phyloP scores from a whole-genome alignment of 202 grass and related monocot genomes.

The Tripidium arundinaceum region DNA sequence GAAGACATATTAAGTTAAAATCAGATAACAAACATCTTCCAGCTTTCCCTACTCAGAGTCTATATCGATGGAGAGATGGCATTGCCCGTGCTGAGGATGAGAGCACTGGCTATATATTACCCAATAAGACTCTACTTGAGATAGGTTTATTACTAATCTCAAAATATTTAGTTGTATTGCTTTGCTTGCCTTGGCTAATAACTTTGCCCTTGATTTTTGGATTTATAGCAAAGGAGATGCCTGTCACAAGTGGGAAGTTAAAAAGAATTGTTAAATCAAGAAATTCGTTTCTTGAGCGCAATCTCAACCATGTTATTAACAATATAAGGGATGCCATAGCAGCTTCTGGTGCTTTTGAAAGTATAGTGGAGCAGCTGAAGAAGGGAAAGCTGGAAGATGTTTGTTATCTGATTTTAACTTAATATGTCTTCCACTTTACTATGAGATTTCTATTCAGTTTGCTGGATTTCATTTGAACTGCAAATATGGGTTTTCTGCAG shows the following conservation, averaged over 20 bases:
- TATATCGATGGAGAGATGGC: constrained; percentile 87
- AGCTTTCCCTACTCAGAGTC: constrained; percentile 54
- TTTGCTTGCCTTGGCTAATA: constrained; percentile 37
- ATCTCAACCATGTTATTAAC: constrained; percentile 48
- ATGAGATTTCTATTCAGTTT: neutral
- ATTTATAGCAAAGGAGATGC: constrained; percentile 84
- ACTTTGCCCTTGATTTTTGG: constrained; percentile 22
- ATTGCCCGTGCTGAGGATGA: constrained; percentile 82
- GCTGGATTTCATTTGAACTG: constrained; percentile 6
- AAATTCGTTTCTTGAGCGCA: constrained; percentile 56
- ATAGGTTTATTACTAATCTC: constrained; percentile 56
- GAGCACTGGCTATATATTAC: constrained; percentile 97
- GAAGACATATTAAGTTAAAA: constrained; percentile 14
- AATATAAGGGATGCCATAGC: constrained; percentile 61
- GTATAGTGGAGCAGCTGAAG: constrained; percentile 60
- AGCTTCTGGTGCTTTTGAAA: constrained; percentile 69
- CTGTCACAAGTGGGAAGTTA: constrained; percentile 62
- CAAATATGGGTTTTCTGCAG: constrained; percentile 42
- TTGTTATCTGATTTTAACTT: constrained; percentile 21
- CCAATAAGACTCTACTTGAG: constrained; percentile 83
- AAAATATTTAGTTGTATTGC: neutral
- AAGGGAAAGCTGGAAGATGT: constrained; percentile 60
- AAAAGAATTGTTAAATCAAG: constrained; percentile 56
- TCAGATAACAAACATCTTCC: constrained; percentile 53
- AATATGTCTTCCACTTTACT: constrained; percentile 7